A percentile compares a stretch with the other conserved stretches of the same genome.
These are phyloP conservation scores for Syzygium malaccense DNA, from an alignment of 441 rosid species.

Conservation along the genomic window DNA sequence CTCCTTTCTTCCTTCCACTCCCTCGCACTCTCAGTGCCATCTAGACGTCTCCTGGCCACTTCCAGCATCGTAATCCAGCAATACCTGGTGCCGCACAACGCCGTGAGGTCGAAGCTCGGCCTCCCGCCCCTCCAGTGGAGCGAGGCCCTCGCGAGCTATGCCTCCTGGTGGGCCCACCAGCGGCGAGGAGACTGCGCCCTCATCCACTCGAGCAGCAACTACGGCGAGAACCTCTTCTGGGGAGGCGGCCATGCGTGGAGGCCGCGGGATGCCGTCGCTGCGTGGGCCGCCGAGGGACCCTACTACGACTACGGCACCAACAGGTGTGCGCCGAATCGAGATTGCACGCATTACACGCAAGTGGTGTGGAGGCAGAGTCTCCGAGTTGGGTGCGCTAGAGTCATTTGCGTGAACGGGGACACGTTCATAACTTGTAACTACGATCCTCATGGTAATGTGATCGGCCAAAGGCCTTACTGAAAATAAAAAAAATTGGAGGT, in stretches of 20 bases:
- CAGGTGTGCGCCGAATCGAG: constrained; percentile 21
- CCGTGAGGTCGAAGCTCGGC: constrained; percentile 26
- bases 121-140: constrained; percentile 52
- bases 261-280: constrained; percentile 27
- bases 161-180: constrained; percentile 29
- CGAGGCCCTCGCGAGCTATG: constrained; percentile 34
- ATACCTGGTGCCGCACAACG: constrained; percentile 36
- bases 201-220: constrained; percentile 37
- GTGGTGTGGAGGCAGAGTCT: constrained; percentile 47
- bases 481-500: neutral
- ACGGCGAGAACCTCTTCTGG: constrained; percentile 58
- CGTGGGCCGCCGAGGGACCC: constrained; percentile 39
- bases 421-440: constrained; percentile 43
- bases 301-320: constrained; percentile 29
- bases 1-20: constrained; percentile 10
- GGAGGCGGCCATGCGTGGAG: constrained; percentile 49
- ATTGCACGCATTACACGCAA: constrained; percentile 54
- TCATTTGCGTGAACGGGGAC: constrained; percentile 33
- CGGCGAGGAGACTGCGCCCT: constrained; percentile 36
- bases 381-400: constrained; percentile 42
- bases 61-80: constrained; percentile 7
- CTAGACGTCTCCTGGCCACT: neutral
- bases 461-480: constrained; percentile 50
- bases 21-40: neutral
- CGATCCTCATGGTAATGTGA: constrained; percentile 51